Base-by-base conservation (phyloP, 2,329 filamentous ascomycete species). In the Coniochaeta ligniaria region DNA sequence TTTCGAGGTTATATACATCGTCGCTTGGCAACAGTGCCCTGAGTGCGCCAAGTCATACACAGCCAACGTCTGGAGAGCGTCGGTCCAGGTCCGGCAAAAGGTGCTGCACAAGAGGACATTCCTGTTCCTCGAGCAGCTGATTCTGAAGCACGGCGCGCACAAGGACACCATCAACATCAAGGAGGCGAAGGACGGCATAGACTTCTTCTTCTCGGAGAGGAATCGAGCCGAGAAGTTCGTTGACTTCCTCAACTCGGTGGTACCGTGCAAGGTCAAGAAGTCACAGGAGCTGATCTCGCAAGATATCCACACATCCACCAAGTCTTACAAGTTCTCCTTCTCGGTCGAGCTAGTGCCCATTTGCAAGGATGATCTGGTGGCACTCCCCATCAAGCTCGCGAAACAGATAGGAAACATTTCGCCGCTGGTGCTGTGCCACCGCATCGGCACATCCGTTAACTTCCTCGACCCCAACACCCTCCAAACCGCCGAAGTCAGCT, bases 91-190 rank as follows among this genome's bases (percentile, higher is more conserved):
- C 60, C 88, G 95, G 64, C 95, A 99, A 74, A 97, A 98, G 78
- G 95, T 99, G 43, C 86, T 91, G 6, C 95, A 99, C 78, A 99
- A 98, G 85, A 83, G 95, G 68, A 84, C 82, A 1, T 84, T 85
- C 67, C 68, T 85, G 54, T 82, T 80, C 71, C 86, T 98, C 38
- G 95, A 98, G 75, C 94, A 99, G 80, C 82, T 98, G 60, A 96
- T 99, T 68, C 81, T 99, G 68, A 98, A 97, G 80, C 92, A 98
- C 73, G 85, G 85, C 60, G 95, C 94, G 4, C 93, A 96, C 74
- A 85, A 86, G 65, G 93, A 99, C 67, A 95, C 94, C 0, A 93
- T 97, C 76, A 99, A 98, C 74, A 99, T 99, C 77, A 97, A 96
- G 73, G 95, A 99, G 76, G 90, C 91, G 31, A 93, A 93, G 75